Evolutionary conservation across 768 basidiomycete species (phyloP).

Genomic region (Kwoniella heveanensis): DNA sequence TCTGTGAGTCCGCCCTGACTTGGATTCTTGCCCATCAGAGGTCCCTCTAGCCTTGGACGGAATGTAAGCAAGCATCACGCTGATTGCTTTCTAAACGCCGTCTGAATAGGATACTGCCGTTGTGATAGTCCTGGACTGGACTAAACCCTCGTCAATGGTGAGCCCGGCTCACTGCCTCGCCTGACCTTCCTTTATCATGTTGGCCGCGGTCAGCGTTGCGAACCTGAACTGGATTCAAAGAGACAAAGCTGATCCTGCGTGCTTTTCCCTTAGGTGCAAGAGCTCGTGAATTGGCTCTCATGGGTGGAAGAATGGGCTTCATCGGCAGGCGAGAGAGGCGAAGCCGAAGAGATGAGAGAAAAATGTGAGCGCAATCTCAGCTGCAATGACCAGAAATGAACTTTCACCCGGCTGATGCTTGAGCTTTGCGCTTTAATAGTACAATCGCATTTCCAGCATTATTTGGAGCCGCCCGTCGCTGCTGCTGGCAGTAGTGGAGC

Average conservation of each 20-base stretch:
- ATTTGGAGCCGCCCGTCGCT: conserved; percentile 69
- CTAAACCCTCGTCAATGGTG: conserved; percentile 86
- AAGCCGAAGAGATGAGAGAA: conserved; percentile 74
- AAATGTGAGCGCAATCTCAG: conserved; percentile 76
- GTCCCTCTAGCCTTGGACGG: not conserved
- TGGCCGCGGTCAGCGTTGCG: too few species aligned
- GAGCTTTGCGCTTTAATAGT: conserved; percentile 60
- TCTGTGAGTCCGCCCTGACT: conserved; percentile 56
- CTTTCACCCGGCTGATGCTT: conserved; percentile 8
- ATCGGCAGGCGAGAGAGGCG: conserved; percentile 52
- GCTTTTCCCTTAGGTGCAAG: conserved; percentile 57
- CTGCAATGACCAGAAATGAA: too few species aligned
- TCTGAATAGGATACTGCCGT: conserved; percentile 58
- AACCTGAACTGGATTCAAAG: too few species aligned
- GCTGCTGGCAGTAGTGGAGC: conserved; percentile 58
- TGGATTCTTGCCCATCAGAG: too few species aligned
- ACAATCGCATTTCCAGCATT: conserved; percentile 85
- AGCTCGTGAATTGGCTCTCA: conserved; percentile 77
- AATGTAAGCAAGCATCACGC: not conserved
- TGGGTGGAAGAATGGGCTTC: conserved; percentile 84
- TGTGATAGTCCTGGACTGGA: conserved; percentile 91
- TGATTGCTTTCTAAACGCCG: conserved; percentile 1
- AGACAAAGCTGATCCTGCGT: too few species aligned
- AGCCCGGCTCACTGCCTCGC: conserved; percentile 5
- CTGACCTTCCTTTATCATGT: too few species aligned